These are phyloP conservation scores for Pythium aquatile DNA, from an alignment of 352 stramenopile genomes.

Conservation along the genomic window DNA sequence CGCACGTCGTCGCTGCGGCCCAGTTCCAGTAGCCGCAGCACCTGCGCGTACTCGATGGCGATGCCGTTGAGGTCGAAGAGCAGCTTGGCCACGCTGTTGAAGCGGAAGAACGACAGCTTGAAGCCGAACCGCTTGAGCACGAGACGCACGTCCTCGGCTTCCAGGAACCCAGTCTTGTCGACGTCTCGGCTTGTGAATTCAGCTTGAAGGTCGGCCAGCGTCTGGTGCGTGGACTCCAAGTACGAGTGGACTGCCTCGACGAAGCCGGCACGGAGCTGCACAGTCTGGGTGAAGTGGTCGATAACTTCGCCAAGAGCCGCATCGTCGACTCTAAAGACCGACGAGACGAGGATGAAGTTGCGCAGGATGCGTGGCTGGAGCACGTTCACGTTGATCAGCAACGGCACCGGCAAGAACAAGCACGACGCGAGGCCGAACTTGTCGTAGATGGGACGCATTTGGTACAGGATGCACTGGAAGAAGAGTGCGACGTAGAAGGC, in stretches of 20 bases:
- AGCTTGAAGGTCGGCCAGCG: slow-evolving; percentile 11
- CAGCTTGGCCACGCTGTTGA: slow-evolving; percentile 32
- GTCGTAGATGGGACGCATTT: slow-evolving; percentile 19
- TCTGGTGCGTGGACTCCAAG: slow-evolving; percentile 18
- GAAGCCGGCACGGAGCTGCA: slow-evolving; percentile 24
- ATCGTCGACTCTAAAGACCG: slow-evolving; percentile 24
- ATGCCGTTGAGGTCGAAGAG: slow-evolving; percentile 26
- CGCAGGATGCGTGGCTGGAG: slow-evolving; percentile 30
- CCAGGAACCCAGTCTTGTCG: slow-evolving; percentile 9
- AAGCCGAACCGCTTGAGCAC: slow-evolving; percentile 26
- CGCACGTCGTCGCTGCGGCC: slow-evolving; percentile 20
- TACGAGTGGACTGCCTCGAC: slow-evolving; percentile 22
- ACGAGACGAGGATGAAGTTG: slow-evolving; percentile 30
- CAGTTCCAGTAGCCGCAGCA: slow-evolving; percentile 24
- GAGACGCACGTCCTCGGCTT: slow-evolving; percentile 26
- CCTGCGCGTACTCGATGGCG: slow-evolving; percentile 25
- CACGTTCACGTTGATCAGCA: slow-evolving; percentile 25
- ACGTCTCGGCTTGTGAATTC: slow-evolving; percentile 20
- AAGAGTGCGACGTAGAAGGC: slow-evolving; percentile 31
- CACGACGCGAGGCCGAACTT: slow-evolving; percentile 1
- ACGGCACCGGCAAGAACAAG: slow-evolving; percentile 15
- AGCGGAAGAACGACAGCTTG: slow-evolving; percentile 30
- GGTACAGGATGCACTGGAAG: slow-evolving; percentile 30
- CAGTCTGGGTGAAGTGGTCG: slow-evolving; percentile 28
- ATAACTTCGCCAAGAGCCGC: slow-evolving; percentile 28